A percentile compares a stretch with the other conserved stretches of the same genome.
These are phyloP conservation scores for Echeveria elegans DNA, from an alignment of 164 flowering plant species.

Conservation along the genomic window DNA sequence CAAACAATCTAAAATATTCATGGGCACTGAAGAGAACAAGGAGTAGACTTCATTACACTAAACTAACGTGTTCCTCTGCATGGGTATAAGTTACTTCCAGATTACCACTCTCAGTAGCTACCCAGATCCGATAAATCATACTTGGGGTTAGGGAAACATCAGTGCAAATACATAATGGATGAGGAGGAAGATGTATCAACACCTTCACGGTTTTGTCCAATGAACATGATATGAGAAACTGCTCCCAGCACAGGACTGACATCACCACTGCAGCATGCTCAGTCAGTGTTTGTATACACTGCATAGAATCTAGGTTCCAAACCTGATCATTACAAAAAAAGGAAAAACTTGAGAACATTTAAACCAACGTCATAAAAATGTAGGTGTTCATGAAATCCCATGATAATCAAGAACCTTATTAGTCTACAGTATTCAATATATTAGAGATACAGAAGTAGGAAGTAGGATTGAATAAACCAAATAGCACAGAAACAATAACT, in stretches of 20 bases:
- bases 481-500: not conserved
- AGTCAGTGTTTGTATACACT: conserved; percentile 68
- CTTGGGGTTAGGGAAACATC: not conserved
- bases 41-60: not conserved
- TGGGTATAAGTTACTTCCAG: conserved; percentile 91
- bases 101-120: conserved; percentile 60
- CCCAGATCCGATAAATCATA: conserved; percentile 63
- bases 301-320: conserved; percentile 83
- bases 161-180: not conserved
- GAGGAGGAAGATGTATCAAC: conserved; percentile 3
- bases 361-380: not conserved
- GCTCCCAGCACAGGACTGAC: conserved; percentile 96
- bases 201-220: conserved; percentile 89
- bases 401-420: not conserved
- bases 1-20: not conserved
- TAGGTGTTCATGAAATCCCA: not conserved
- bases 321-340: conserved; percentile 38
- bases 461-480: not conserved
- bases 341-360: not conserved
- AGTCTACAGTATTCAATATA: no score
- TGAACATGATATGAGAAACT: conserved; percentile 79
- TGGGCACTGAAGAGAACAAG: not conserved
- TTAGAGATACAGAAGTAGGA: not conserved
- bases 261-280: conserved; percentile 79
- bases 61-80: conserved; percentile 73